Base-by-base conservation (phyloP, 2,329 filamentous ascomycete genomes). In the Trichothecium sympodiale region DNA sequence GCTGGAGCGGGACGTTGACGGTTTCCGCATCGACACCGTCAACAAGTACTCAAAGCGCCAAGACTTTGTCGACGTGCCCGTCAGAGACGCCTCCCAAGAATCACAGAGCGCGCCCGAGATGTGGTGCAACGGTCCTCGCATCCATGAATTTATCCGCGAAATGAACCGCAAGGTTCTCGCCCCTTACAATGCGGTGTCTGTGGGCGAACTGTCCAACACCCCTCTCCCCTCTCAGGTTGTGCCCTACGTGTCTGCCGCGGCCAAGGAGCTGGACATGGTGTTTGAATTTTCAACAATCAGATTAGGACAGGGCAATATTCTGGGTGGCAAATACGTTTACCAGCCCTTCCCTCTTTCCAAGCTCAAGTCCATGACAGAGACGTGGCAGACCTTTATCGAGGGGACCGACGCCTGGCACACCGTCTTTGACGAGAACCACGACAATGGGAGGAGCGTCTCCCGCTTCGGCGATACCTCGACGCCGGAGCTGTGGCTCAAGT, bases 1-100 rank as follows among this genome's bases (percentile, higher is more conserved):
- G 83, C 66, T 87, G 1, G 66, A 84, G 37, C 71, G 73, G 5
- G 79, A 78, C 0, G 71, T 77, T 0, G 69, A 75, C 34, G 75
- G 75, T 0, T 82, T 80, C 54, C 65, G 78, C 5, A 77, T 80
- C 56, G 77, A 82, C 41, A 76, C 77, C 0, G 77, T 82, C 41
- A 80, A 81, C 48, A 71, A 77, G 30, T 78, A 80, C 46, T 74
- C 67, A 41, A 82, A 82, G 44, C 62, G 67, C 2, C 67, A 67
- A 6, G 62, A 63, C 0, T 74, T 74, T 37, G 67, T 72, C 3
- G 70, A 78, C 38, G 69, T 64, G 0, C 59, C 64, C 2, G 46
- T 70, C 36, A 61, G 52, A 4, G 61, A 65, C 36, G 59, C 52
- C 9, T 45, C 32, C 2, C 59, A 45, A 17, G 46, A 53, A 1